phyloP scores from a whole-genome alignment of 1,139 yeast species.

The Ogataea hybrid region DNA sequence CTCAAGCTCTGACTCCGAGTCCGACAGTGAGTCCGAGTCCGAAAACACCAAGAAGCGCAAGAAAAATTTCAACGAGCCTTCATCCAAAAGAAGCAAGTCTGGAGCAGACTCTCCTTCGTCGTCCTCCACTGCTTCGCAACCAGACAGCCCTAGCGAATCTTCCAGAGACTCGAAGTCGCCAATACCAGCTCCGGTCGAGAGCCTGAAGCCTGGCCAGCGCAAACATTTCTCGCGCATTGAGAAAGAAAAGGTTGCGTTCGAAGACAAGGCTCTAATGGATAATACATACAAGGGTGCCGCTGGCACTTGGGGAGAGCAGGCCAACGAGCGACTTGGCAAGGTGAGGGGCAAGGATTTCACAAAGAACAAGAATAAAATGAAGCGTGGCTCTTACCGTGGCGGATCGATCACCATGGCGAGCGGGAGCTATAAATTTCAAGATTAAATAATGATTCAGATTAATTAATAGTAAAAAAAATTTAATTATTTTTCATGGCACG shows the following conservation, averaged over 20 bases:
- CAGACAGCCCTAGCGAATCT: slow-evolving; percentile 12
- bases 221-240: slow-evolving; percentile 94
- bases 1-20: slow-evolving; percentile 16
- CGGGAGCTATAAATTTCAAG: slow-evolving; percentile 91
- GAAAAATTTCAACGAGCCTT: slow-evolving; percentile 12
- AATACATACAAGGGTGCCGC: slow-evolving; percentile 98
- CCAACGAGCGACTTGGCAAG: slow-evolving; percentile 77
- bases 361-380: slow-evolving; percentile 96
- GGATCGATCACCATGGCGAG: slow-evolving; percentile 86
- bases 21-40: slow-evolving; percentile 13
- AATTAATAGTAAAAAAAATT: slow-evolving; percentile 2
- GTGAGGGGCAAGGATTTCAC: slow-evolving; percentile 98
- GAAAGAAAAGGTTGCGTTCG: slow-evolving; percentile 69
- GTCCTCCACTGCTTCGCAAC: slow-evolving; percentile 21
- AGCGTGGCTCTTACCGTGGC: slow-evolving; percentile 94
- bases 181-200: slow-evolving; percentile 48
- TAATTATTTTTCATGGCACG: slow-evolving; percentile 23
- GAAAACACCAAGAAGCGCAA: slow-evolving; percentile 24
- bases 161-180: slow-evolving; percentile 28
- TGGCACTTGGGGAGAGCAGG: slow-evolving; percentile 97
- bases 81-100: slow-evolving; percentile 23
- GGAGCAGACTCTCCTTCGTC: slow-evolving; percentile 19
- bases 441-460: slow-evolving; percentile 35
- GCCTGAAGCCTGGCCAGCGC: slow-evolving; percentile 65
- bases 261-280: slow-evolving; percentile 64